Base-by-base conservation (phyloP, 805 yeast genomes). In the Saccharomyces mikatae region DNA sequence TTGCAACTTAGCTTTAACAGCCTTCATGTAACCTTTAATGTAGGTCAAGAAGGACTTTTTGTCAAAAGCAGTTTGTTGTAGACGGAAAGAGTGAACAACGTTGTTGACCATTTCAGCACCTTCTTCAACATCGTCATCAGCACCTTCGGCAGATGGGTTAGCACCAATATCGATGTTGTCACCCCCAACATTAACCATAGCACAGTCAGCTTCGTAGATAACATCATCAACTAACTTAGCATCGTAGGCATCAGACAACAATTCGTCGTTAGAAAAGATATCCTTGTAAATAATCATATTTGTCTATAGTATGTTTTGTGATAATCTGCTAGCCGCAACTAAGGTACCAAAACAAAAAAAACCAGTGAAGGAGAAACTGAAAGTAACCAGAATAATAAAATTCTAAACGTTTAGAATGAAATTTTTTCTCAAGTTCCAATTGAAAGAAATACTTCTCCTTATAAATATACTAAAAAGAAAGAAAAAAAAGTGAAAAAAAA, bases 1-100 rank as follows among this genome's bases (percentile, higher is more conserved):
- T 72, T 88, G 86, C 71, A 94, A 84, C 76, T 88, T 77, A 67
- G 89, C 86, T 87, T 92, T 92, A 77, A 94, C 83, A 68, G 78
- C 79, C 87, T 94, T 94, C 98, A 94, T 92, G 95, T 94, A 94
- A 71, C 94, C 95, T 84, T 94, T 94, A 80, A 94, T 87, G 89
- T 92, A 94, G 68, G 90, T 81, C 76, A 92, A 75, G 87, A 85
- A 94, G 57, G 97, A 89, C 82, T 94, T 94, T 86, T 94, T 94
- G 89, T 94, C 99, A 74, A 94, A 94, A 61, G 80, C 81, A 61
- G 99, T 94, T 77, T 81, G 89, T 80, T 89, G 96, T 74, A 94
- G 86, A 82, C 97, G 89, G 94, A 94, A 91, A 64, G 97, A 89
- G 91, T 90, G 84, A 68, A 92, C 97, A 74, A 94, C 89, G 82